Evolutionary conservation across 2,329 filamentous ascomycete genomes (phyloP).

Genomic region (Coniosporium tulheliwenetii): DNA sequence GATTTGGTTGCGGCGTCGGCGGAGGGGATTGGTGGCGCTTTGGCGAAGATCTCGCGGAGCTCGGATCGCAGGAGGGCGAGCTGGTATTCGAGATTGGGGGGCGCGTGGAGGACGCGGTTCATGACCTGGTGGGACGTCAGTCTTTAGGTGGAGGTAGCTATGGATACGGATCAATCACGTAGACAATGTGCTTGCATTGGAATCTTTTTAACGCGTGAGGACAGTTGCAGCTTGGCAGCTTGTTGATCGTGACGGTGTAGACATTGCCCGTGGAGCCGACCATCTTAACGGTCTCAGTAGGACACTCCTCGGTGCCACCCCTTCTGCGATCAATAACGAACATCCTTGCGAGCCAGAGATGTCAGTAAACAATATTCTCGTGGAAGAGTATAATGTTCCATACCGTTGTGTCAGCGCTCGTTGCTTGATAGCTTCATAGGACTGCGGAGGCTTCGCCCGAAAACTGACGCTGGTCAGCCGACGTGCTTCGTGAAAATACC

Average conservation of each 20-base stretch:
- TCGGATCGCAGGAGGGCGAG: constrained; percentile 43
- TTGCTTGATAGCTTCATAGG: constrained; percentile 9
- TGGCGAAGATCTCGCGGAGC: constrained; percentile 37
- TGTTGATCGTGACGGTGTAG: constrained; percentile 39
- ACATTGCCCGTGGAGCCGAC: constrained; percentile 47
- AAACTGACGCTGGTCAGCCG: constrained; percentile 3
- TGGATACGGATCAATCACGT: constrained; percentile 22
- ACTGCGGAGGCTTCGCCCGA: constrained; percentile 9
- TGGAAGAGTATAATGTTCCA: neutral
- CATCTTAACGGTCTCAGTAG: constrained; percentile 38
- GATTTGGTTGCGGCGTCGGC: constrained; percentile 18
- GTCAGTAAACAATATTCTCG: neutral
- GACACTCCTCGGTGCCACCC: constrained; percentile 25
- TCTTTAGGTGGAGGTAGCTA: no score
- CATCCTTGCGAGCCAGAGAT: constrained; percentile 23
- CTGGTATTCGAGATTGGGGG: constrained; percentile 40
- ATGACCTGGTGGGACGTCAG: constrained; percentile 36
- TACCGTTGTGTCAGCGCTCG: constrained; percentile 14
- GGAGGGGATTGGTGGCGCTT: constrained; percentile 33
- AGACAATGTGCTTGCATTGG: constrained; percentile 51
- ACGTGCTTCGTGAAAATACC: constrained; percentile 13
- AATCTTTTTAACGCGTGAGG: constrained; percentile 38
- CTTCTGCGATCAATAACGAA: constrained; percentile 38
- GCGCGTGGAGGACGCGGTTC: constrained; percentile 40
- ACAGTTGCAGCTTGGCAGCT: constrained; percentile 38